These are phyloP conservation scores for Acanthamoeba lenticulata DNA, from an alignment of 208 protist genomes.

Conservation along the genomic window DNA sequence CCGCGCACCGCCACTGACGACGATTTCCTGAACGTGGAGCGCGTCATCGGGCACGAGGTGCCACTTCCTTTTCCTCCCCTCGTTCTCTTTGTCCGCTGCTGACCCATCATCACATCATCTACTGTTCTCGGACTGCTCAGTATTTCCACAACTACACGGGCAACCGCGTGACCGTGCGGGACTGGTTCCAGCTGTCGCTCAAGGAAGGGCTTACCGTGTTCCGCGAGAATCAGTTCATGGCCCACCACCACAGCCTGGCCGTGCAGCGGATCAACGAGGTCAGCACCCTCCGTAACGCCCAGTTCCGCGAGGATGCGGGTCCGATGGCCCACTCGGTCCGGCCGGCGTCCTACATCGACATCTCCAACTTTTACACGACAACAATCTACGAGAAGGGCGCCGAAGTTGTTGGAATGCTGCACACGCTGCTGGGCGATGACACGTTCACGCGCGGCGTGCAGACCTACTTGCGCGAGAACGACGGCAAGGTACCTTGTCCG, in stretches of 20 bases:
- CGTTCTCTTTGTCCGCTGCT: not conserved
- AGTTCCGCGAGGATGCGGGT: constrained; percentile 77
- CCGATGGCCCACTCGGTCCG: constrained; percentile 81
- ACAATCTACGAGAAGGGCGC: constrained; percentile 83
- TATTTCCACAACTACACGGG: constrained; percentile 89
- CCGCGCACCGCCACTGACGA: constrained; percentile 80
- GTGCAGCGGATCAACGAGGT: constrained; percentile 83
- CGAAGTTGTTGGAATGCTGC: constrained; percentile 80
- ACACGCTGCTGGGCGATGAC: constrained; percentile 71
- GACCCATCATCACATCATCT: too few relatives aligned
- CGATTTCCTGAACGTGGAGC: constrained; percentile 79
- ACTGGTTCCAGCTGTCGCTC: constrained; percentile 88
- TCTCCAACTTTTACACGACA: constrained; percentile 85
- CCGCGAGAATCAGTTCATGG: constrained; percentile 84
- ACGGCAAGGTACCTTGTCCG: too few relatives aligned
- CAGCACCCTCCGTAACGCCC: constrained; percentile 64
- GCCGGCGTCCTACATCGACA: constrained; percentile 80
- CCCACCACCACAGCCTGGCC: constrained; percentile 77
- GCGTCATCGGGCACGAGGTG: constrained; percentile 81
- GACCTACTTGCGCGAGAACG: constrained; percentile 38
- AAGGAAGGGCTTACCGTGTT: constrained; percentile 88
- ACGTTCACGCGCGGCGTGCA: constrained; percentile 50
- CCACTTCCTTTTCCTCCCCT: not conserved
- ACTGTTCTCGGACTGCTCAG: not conserved
- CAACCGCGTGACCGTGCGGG: constrained; percentile 84